Base-by-base conservation (phyloP, 2,329 filamentous ascomycete genomes). In the Orbilia oligospora region DNA sequence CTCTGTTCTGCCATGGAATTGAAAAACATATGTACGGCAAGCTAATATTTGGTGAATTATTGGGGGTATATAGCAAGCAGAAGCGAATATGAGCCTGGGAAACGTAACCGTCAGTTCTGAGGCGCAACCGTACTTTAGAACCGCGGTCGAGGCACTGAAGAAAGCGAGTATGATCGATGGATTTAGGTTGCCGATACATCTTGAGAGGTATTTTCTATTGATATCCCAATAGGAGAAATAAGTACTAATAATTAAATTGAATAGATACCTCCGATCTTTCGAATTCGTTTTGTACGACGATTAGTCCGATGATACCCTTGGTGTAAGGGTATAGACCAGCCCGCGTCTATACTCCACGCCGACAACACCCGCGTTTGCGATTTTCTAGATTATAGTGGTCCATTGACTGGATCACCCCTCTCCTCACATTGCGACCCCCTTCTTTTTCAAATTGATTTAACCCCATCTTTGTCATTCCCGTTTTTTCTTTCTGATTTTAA, bases 41-140 rank as follows among this genome's bases (percentile, higher is more conserved):
- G 63, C n/a, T 68, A 63, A 44, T 58, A 22, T 12, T 36, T 14
- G n/a, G 5, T 9, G 2, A 20, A 55, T 10, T 46, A n/a, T 3
- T n/a, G 18, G n/a, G 20, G 49, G 18, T 5, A 12, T 30, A 41
- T 51, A 78, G 75, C 68, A 78, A 78, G 75, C 75, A 8, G 75
- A 78, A 36, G 75, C 75, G 27, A 78, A 78, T 53, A 78, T 78
- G 75, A 78, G 75, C 27, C 30, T 78, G 16, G 75, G 75, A 5
- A 78, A 78, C 46, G 75, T 78, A 22, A 72, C 68, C 0, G 63
- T 78, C 5, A 78, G 75, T 46, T 78, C 63, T 33, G 68, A 78
- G 44, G 75, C 75, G 5, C 75, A 78, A 48, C 12, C 20, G 9
- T 72, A 65, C 30, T 78, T 78, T 41, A 44, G 68, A 36, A 78